Conservation (phyloP, 768 basidiomycete genomes). For the Clitopilus passeckerianus region DNA sequence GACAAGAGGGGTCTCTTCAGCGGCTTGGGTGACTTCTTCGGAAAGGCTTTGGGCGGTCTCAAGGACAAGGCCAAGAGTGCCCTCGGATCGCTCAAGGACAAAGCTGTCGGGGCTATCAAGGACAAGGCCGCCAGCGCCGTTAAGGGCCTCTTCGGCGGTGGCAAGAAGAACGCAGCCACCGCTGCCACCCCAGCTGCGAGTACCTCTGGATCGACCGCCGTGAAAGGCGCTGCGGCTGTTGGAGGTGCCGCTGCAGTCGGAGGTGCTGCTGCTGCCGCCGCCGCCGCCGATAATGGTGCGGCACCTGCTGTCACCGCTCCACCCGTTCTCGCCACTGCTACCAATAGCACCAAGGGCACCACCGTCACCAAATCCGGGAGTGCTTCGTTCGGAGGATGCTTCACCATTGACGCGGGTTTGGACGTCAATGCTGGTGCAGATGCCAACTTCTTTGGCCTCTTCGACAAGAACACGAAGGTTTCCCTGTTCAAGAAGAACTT, state of each 20-base stretch:
- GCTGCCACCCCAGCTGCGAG: background rate
- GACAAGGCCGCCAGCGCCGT: background rate
- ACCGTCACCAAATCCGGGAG: conserved; percentile 6
- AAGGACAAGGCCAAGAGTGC: background rate
- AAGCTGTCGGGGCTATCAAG: background rate
- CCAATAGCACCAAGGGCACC: conserved; percentile 1
- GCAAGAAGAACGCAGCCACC: background rate
- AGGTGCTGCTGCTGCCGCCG: background rate
- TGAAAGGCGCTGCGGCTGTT: conserved; percentile 1
- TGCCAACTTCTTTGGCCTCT: conserved; percentile 34
- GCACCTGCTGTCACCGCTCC: background rate
- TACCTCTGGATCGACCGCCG: background rate
- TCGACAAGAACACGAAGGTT: conserved; percentile 25
- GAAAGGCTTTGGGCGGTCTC: background rate
- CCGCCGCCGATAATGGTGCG: background rate
- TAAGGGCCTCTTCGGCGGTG: background rate
- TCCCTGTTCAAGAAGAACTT: conserved; percentile 31
- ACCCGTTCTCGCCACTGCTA: background rate
- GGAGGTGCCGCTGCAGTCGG: background rate
- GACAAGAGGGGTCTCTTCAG: background rate
- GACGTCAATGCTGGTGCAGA: conserved; percentile 34
- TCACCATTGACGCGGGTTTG: conserved; percentile 25
- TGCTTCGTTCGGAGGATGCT: conserved; percentile 25
- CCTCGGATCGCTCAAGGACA: background rate
- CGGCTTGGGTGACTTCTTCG: background rate